phyloP scores from a whole-genome alignment of 2,329 filamentous ascomycete genomes.

The Neofusicoccum sp. region DNA sequence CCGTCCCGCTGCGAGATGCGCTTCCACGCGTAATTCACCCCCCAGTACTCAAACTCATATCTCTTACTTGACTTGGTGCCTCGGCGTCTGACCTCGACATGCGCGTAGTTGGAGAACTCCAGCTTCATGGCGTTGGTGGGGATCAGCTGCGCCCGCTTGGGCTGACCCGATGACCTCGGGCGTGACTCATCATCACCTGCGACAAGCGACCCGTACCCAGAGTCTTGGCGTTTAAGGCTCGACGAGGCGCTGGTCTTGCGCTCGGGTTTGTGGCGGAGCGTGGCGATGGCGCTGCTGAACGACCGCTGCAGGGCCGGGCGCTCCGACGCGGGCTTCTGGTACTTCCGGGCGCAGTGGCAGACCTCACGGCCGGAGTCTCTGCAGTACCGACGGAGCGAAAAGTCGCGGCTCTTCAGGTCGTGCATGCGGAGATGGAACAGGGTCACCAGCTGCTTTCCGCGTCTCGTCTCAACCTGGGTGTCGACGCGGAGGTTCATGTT shows the following conservation, averaged over 20 bases:
- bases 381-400: constrained; percentile 87
- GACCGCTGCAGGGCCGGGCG: constrained; percentile 57
- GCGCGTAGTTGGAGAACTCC: constrained; percentile 96
- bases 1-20: constrained; percentile 68
- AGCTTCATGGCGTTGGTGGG: constrained; percentile 80
- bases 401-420: constrained; percentile 80
- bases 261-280: constrained; percentile 56
- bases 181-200: constrained; percentile 27
- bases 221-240: constrained; percentile 56
- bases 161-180: constrained; percentile 34
- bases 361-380: constrained; percentile 91
- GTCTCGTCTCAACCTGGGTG: constrained; percentile 62
- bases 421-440: constrained; percentile 96
- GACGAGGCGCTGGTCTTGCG: constrained; percentile 41
- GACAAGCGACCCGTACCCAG: constrained; percentile 54
- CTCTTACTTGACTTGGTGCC: constrained; percentile 66
- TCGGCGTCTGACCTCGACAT: constrained; percentile 74
- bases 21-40: constrained; percentile 79
- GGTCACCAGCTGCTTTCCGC: constrained; percentile 62
- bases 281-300: constrained; percentile 58
- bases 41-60: constrained; percentile 96
- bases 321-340: constrained; percentile 54
- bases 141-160: constrained; percentile 37
- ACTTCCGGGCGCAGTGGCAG: constrained; percentile 76
- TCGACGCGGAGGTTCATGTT: constrained; percentile 96